Percentiles rank a stretch among this genome's conserved stretches.
phyloP scores from a whole-genome alignment of 1,284 basidiomycete genomes.

The Cutaneotrichosporon arboriforme region DNA sequence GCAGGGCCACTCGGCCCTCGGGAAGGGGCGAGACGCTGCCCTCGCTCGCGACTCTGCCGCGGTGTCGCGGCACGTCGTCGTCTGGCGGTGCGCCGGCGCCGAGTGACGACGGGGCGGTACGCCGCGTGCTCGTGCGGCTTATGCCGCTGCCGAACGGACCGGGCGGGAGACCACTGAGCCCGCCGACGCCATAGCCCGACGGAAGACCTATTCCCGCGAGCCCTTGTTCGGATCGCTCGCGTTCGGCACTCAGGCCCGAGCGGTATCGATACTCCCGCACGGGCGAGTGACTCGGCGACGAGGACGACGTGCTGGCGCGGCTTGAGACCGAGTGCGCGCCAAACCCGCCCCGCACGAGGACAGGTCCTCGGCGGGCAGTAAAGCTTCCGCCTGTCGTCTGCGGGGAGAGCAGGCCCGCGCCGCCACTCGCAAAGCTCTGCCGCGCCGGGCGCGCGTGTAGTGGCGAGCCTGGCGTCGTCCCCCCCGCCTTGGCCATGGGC shows the following conservation, averaged over 20 bases:
- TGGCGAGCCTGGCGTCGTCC: not conserved
- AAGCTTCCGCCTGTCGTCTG: conserved; percentile 29
- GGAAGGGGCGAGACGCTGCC: not conserved
- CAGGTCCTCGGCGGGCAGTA: conserved; percentile 33
- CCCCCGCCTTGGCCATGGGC: not conserved
- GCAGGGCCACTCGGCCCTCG: not conserved
- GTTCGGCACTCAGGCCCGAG: not conserved
- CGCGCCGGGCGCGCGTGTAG: not conserved
- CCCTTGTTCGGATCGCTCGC: not conserved
- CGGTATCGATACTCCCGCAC: conserved; percentile 14
- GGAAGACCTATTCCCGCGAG: not conserved
- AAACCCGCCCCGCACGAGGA: conserved; percentile 47
- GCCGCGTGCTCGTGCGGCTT: not conserved
- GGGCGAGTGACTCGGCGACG: conserved; percentile 24
- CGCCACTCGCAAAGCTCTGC: not conserved
- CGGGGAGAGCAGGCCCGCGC: conserved; percentile 20
- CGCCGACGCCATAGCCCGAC: not conserved
- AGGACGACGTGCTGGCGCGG: conserved; percentile 11
- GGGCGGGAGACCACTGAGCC: not conserved
- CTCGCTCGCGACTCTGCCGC: not conserved
- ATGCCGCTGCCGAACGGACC: not conserved
- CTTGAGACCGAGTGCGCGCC: conserved; percentile 14
- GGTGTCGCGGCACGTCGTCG: not conserved
- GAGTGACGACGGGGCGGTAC: conserved; percentile 7
- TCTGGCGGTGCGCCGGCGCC: not conserved